Percentiles rank a stretch among this genome's conserved stretches.
phyloP scores from a whole-genome alignment of 352 stramenopile genomes.

The Halophytophthora batemanensis region DNA sequence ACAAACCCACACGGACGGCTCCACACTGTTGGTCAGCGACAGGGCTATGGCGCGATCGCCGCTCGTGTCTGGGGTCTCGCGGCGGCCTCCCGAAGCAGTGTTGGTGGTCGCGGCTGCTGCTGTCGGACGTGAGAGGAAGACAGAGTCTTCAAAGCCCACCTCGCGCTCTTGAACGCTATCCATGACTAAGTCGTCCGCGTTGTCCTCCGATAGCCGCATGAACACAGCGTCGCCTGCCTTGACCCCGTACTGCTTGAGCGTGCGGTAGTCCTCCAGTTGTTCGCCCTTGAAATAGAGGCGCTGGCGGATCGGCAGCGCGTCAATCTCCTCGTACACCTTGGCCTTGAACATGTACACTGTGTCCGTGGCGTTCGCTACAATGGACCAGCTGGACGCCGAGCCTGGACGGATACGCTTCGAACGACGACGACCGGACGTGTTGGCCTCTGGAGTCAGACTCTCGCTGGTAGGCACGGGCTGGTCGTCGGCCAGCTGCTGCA shows the following conservation, averaged over 20 bases:
- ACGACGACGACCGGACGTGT: constrained; percentile 42
- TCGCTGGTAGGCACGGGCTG: constrained; percentile 46
- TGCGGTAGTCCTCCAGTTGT: constrained; percentile 45
- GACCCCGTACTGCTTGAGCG: constrained; percentile 65
- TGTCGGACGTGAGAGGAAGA: constrained; percentile 44
- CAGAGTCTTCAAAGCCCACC: constrained; percentile 70
- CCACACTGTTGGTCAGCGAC: constrained; percentile 12
- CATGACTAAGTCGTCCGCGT: constrained; percentile 50
- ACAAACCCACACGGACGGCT: constrained; percentile 67
- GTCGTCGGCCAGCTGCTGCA: constrained; percentile 57
- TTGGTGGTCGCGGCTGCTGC: not conserved
- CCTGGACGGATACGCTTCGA: constrained; percentile 62
- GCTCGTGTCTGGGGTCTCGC: constrained; percentile 11
- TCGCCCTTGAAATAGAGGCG: constrained; percentile 67
- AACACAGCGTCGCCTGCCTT: constrained; percentile 74
- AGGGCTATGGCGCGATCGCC: constrained; percentile 14
- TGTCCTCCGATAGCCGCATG: constrained; percentile 64
- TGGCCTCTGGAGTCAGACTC: constrained; percentile 36
- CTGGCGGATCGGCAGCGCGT: constrained; percentile 65
- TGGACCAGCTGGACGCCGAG: constrained; percentile 42
- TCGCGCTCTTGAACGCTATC: constrained; percentile 60
- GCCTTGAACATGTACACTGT: constrained; percentile 76
- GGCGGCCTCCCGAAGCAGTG: not conserved
- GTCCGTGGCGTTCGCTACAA: constrained; percentile 58
- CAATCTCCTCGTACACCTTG: constrained; percentile 71